phyloP scores from a whole-genome alignment of 805 yeast genomes.

The Sugiyamaella smithiae region DNA sequence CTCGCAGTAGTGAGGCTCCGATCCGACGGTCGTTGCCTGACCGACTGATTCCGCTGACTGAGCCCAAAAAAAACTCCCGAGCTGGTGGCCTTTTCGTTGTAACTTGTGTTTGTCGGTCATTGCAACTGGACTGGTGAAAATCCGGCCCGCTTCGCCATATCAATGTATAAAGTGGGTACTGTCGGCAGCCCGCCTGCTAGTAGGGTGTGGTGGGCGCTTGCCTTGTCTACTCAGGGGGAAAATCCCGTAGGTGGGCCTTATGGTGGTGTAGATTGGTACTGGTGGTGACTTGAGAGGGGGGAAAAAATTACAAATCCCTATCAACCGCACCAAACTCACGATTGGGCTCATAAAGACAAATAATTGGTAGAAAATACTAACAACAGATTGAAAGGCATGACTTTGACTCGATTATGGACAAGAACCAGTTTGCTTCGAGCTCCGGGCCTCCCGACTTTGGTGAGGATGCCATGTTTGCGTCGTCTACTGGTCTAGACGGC shows the following conservation, averaged over 20 bases:
- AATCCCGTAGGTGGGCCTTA: no score
- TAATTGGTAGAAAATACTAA: not conserved
- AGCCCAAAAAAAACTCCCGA: not conserved
- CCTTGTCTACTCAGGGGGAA: not conserved
- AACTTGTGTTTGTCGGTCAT: constrained; percentile 3
- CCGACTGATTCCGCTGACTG: constrained; percentile 6
- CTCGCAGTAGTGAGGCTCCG: constrained; percentile 7
- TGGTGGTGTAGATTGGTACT: no score
- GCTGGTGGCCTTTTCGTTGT: constrained; percentile 2
- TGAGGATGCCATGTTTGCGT: not conserved
- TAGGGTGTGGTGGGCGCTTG: not conserved
- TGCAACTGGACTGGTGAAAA: not conserved
- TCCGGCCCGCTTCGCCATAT: not conserved
- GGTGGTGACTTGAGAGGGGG: no score
- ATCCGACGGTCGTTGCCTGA: constrained; percentile 6
- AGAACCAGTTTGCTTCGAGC: constrained; percentile 1
- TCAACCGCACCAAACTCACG: no score
- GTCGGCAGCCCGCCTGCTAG: not conserved
- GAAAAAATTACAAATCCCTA: no score
- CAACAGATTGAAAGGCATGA: constrained; percentile 11
- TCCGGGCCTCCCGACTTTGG: constrained; percentile 5
- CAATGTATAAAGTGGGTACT: constrained; percentile 6
- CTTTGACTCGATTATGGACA: constrained; percentile 10
- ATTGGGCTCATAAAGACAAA: no score
- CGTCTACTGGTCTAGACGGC: not conserved